Percentiles rank a stretch among this genome's conserved stretches.
These are phyloP conservation scores for Flaveria ramosissima DNA, from an alignment of 129 eudicot genomes.

Conservation along the genomic window DNA sequence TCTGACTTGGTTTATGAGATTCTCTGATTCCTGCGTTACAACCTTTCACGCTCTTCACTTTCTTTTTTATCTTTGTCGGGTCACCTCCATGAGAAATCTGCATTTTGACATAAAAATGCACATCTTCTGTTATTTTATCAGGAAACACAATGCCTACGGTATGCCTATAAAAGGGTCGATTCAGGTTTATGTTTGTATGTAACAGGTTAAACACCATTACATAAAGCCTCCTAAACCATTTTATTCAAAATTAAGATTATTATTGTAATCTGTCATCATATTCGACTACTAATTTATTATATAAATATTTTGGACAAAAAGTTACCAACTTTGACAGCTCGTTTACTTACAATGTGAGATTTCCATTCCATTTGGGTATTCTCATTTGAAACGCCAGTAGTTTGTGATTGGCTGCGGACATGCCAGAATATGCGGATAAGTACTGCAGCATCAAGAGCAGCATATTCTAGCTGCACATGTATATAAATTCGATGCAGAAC, in stretches of 20 bases:
- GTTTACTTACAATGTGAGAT: constrained; percentile 75
- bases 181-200: background rate
- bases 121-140: background rate
- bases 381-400: constrained; percentile 45
- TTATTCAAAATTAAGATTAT: background rate
- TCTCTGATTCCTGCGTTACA: constrained; percentile 7
- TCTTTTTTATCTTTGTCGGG: constrained; percentile 34
- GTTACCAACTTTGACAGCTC: background rate
- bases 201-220: background rate
- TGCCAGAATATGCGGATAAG: constrained; percentile 86
- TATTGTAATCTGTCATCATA: background rate
- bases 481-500: background rate
- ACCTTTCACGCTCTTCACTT: constrained; percentile 30
- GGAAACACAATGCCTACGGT: background rate
- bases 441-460: constrained; percentile 98
- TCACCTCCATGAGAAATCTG: constrained; percentile 57
- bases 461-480: constrained; percentile 80
- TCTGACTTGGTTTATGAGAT: constrained; percentile 24
- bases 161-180: constrained; percentile 4
- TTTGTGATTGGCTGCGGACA: constrained; percentile 55
- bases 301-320: background rate
- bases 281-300: background rate
- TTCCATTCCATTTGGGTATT: constrained; percentile 74
- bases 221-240: background rate
- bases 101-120: constrained; percentile 21